phyloP scores from a whole-genome alignment of 176 grass and related monocot genomes.

The Hordeum marinum region DNA sequence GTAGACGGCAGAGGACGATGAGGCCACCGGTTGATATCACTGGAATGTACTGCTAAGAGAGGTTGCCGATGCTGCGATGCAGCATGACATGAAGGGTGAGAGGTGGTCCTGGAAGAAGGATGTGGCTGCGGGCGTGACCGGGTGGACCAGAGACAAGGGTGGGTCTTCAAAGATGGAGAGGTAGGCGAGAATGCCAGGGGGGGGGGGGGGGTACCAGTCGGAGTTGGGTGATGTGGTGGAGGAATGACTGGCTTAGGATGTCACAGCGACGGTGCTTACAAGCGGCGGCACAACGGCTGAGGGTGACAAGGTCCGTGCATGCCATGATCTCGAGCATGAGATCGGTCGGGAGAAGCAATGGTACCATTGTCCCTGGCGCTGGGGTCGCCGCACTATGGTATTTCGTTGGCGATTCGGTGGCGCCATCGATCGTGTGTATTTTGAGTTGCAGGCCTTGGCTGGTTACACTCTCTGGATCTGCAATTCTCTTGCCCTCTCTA shows the following conservation, averaged over 20 bases:
- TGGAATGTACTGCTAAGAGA: accelerated
- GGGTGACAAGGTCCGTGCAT: no score
- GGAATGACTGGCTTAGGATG: neutral
- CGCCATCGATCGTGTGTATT: no score
- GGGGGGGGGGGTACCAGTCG: no score
- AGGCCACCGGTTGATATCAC: no score
- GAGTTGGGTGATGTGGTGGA: neutral
- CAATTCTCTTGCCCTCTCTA: no score
- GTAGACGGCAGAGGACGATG: no score
- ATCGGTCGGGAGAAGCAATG: neutral
- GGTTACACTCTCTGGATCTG: no score
- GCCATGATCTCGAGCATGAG: neutral
- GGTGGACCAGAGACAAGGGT: neutral
- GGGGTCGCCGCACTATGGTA: no score
- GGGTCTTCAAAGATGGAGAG: neutral
- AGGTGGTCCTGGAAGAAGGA: neutral
- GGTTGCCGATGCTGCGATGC: neutral
- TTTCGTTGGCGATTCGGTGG: no score
- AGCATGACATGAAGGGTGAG: neutral
- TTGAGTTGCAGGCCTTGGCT: no score
- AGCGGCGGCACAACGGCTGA: neutral
- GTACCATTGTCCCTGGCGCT: neutral
- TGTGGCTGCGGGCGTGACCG: no score
- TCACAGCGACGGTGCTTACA: neutral
- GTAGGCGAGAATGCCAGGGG: neutral